Evolutionary conservation across 176 grass and related monocot genomes (phyloP).

Genomic region (Tuctoria greenei): DNA sequence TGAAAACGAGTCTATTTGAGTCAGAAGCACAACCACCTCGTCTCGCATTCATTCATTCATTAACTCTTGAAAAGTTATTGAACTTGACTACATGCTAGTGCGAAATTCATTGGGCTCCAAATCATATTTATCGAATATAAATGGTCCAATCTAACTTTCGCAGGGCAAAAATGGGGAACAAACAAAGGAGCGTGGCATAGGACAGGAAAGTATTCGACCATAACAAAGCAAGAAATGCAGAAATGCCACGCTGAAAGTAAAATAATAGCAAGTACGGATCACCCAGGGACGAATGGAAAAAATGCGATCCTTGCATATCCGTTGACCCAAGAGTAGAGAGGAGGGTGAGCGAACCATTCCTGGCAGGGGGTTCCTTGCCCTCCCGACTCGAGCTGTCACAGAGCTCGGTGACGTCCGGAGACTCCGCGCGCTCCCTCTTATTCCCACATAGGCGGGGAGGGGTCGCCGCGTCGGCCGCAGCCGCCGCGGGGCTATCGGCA

Average conservation of each 20-base stretch:
- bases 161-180: not conserved
- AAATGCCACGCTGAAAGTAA: not conserved
- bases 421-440: slow-evolving; percentile 5
- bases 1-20: not conserved
- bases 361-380: not conserved
- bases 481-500: slow-evolving; percentile 35
- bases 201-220: not conserved
- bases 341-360: slow-evolving; percentile 31
- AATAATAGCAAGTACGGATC: not conserved
- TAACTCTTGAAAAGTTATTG: not conserved
- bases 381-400: not conserved
- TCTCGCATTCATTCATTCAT: too few species aligned
- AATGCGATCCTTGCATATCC: not conserved
- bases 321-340: not conserved
- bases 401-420: not conserved
- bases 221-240: not conserved
- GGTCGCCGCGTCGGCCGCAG: not conserved
- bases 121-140: not conserved
- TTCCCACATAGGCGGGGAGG: not conserved
- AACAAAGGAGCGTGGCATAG: not conserved
- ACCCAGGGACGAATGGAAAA: not conserved
- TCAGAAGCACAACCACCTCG: not conserved
- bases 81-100: not conserved
- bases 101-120: not conserved
- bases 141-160: not conserved